Evolutionary conservation across 2,329 filamentous ascomycete genomes (phyloP), one percentile per base, ranked within the genome.

Genomic region (Xylaria polymorpha): DNA sequence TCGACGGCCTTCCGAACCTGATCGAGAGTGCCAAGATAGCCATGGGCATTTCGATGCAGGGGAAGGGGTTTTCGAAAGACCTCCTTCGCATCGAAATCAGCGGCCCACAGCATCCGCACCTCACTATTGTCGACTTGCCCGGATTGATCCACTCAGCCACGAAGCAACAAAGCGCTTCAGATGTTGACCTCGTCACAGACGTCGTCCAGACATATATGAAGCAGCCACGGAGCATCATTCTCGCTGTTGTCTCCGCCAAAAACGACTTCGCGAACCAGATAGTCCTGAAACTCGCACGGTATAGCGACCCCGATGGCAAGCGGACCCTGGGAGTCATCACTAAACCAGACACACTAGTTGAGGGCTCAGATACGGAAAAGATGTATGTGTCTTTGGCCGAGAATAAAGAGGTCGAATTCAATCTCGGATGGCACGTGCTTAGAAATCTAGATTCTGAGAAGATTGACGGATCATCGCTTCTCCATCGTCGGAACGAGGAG

Each of bases 71-170:
- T 69, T 81, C 79, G 18, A 80, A 80, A 18, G 83, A 87, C 68
- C 77, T 84, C 0, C 80, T 88, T 0, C 80, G 81, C 0, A 78
- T 88, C 35, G 84, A 87, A 72, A 79, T 87, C 4, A 78, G 78
- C 2, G 84, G 85, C 0, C 84, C 86, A 0, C 75, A 81, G 3
- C 81, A 81, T 22, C 84, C 83, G 3, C 84, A 87, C 29, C 79
- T 90, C 39, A 90, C 87, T 0, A 81, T 90, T 43, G 86, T 90
- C 3, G 87, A 90, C 74, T 79, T 90, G 2, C 87, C 87, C 0
- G 87, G 87, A 1, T 77, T 90, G 9, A 86, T 88, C 61, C 81
- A 85, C 39, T 81, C 81, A 0, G 78, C 82, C n/a, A 84, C 80
- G n/a, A 82, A 82, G 44, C 76, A 82, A 1, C 83, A 88, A 70